A percentile compares a stretch with the other conserved stretches of the same genome.
Evolutionary conservation across 805 yeast genomes (phyloP).

Genomic region (Candida incommunis): DNA sequence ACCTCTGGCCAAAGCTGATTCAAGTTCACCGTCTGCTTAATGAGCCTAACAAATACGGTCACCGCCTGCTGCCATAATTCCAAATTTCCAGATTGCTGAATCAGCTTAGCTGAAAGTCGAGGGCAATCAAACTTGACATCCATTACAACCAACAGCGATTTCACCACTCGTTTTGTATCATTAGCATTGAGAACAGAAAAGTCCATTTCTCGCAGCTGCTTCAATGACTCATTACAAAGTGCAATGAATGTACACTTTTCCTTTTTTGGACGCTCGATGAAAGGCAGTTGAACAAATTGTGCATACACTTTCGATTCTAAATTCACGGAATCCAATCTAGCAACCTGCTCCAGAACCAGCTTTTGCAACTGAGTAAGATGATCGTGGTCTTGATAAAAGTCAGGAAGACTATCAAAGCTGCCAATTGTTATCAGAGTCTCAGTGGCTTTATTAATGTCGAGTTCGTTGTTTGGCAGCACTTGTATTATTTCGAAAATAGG

Average conservation of each 20-base stretch:
- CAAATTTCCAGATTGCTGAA: background rate
- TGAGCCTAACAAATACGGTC: constrained; percentile 5
- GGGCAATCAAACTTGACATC: constrained; percentile 11
- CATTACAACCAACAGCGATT: constrained; percentile 5
- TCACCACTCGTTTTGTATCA: constrained; percentile 6
- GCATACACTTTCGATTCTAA: constrained; percentile 7
- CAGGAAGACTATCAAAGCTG: constrained; percentile 60
- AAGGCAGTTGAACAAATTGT: constrained; percentile 8
- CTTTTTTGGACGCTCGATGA: constrained; percentile 2
- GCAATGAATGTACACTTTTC: constrained; percentile 7
- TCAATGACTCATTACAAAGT: constrained; percentile 5
- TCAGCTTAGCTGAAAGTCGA: background rate
- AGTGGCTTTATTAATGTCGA: constrained; percentile 34
- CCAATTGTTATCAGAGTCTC: constrained; percentile 50
- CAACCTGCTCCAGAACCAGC: constrained; percentile 33
- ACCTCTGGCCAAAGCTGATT: background rate
- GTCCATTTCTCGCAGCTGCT: background rate
- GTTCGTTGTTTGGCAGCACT: background rate
- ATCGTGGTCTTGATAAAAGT: constrained; percentile 35
- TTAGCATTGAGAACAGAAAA: background rate
- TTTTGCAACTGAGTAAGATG: constrained; percentile 52
- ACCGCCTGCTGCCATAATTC: constrained; percentile 15
- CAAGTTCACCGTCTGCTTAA: background rate
- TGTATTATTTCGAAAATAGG: background rate
- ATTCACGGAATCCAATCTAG: constrained; percentile 19